Conservation (phyloP, 768 basidiomycete species). For the Tephrocybe sp. region DNA sequence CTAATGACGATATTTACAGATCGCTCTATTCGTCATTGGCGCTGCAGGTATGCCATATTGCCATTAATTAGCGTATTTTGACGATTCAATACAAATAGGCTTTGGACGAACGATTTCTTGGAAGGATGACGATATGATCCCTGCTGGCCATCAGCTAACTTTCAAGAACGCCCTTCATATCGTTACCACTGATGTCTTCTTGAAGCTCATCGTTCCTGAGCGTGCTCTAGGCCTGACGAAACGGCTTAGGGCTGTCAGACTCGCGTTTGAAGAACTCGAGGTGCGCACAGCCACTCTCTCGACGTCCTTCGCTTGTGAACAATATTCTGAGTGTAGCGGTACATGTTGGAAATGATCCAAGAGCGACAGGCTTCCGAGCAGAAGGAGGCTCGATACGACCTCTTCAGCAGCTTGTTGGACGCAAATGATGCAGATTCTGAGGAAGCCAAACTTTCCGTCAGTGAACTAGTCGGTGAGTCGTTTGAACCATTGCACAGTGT, state of each 20-base stretch:
- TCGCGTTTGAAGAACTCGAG: slow-evolving; percentile 42
- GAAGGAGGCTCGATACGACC: slow-evolving; percentile 42
- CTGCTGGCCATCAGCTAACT: slow-evolving; percentile 42
- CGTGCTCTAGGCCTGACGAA: slow-evolving; percentile 36
- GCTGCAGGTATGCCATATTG: slow-evolving; percentile 38
- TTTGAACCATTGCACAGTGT: neutral
- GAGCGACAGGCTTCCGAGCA: slow-evolving; percentile 32
- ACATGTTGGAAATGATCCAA: slow-evolving; percentile 53
- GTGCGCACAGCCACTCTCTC: slow-evolving; percentile 21
- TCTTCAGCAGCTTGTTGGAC: slow-evolving; percentile 50
- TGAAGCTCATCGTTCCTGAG: slow-evolving; percentile 36
- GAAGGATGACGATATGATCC: slow-evolving; percentile 35
- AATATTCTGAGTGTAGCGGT: slow-evolving; percentile 24
- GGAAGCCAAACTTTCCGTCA: slow-evolving; percentile 35
- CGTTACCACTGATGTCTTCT: slow-evolving; percentile 33
- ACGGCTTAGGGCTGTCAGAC: slow-evolving; percentile 24
- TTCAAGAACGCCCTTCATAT: slow-evolving; percentile 48
- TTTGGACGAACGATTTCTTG: slow-evolving; percentile 52
- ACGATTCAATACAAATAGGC: slow-evolving; percentile 24
- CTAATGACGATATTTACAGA: slow-evolving; percentile 28
- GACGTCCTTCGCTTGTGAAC: neutral
- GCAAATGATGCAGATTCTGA: slow-evolving; percentile 41
- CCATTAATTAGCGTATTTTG: neutral
- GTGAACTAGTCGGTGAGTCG: slow-evolving; percentile 36
- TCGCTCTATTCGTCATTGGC: slow-evolving; percentile 54